A percentile compares a stretch with the other conserved stretches of the same genome.
phyloP scores from a whole-genome alignment of 352 stramenopile species.

The Halophytophthora batemanensis region DNA sequence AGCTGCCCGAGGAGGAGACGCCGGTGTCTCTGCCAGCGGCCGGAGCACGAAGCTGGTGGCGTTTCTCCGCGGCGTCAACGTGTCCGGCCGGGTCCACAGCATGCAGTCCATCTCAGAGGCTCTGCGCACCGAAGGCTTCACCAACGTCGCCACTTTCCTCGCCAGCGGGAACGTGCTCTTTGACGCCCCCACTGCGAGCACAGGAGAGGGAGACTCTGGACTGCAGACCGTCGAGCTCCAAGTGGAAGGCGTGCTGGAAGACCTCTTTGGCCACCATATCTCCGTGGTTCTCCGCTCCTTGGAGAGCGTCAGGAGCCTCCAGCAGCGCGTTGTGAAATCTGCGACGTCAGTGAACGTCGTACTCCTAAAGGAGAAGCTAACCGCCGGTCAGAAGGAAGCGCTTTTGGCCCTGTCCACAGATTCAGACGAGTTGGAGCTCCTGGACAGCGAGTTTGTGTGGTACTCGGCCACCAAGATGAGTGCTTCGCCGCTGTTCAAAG shows the following conservation, averaged over 20 bases:
- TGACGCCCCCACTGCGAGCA: not conserved
- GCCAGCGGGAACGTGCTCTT: slow-evolving; percentile 33
- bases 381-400: slow-evolving; percentile 14
- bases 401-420: slow-evolving; percentile 14
- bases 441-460: slow-evolving; percentile 30
- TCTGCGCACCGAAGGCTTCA: slow-evolving; percentile 14
- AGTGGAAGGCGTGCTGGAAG: slow-evolving; percentile 20
- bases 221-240: slow-evolving; percentile 11
- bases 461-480: slow-evolving; percentile 33
- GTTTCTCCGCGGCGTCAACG: slow-evolving; percentile 32
- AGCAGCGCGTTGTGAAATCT: slow-evolving; percentile 6
- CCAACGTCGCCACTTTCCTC: slow-evolving; percentile 26
- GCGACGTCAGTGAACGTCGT: slow-evolving; percentile 27
- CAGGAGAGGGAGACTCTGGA: not conserved
- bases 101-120: slow-evolving; percentile 27
- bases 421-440: slow-evolving; percentile 18
- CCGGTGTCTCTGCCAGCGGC: not conserved
- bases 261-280: slow-evolving; percentile 24
- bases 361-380: slow-evolving; percentile 22
- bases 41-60: slow-evolving; percentile 17
- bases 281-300: slow-evolving; percentile 21
- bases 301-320: slow-evolving; percentile 11
- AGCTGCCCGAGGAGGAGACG: slow-evolving; percentile 1
- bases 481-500: slow-evolving; percentile 34
- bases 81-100: slow-evolving; percentile 27